phyloP scores from a whole-genome alignment of 495 filamentous ascomycete genomes.

The Hypomontagnella monticulosa region DNA sequence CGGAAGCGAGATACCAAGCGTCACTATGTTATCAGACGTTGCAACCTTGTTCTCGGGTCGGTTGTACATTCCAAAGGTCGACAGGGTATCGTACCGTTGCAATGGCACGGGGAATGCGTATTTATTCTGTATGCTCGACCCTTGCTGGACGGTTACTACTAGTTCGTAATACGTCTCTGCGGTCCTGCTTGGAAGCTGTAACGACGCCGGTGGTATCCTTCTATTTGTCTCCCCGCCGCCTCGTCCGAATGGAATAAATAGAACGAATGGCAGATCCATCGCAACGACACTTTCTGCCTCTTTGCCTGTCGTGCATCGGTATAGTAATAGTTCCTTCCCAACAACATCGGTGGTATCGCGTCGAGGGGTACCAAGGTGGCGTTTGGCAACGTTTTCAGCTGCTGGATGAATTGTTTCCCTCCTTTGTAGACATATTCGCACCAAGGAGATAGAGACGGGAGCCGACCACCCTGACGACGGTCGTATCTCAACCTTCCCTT shows the following conservation, averaged over 20 bases:
- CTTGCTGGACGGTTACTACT: conserved; percentile 94
- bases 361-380: conserved; percentile 88
- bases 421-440: conserved; percentile 91
- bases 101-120: conserved; percentile 92
- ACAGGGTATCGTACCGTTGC: conserved; percentile 91
- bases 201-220: conserved; percentile 89
- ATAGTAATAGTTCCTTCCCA: conserved; percentile 93
- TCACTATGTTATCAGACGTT: conserved; percentile 90
- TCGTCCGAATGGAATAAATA: conserved; percentile 95
- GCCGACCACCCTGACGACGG: conserved; percentile 83
- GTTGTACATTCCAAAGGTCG: conserved; percentile 99
- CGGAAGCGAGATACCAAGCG: conserved; percentile 87
- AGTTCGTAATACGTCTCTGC: conserved; percentile 98
- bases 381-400: conserved; percentile 92
- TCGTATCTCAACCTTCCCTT: conserved; percentile 97
- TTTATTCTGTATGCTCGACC: conserved; percentile 83
- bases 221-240: conserved; percentile 87
- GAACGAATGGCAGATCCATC: conserved; percentile 98
- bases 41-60: conserved; percentile 86
- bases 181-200: conserved; percentile 89
- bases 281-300: conserved; percentile 87
- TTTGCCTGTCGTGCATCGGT: conserved; percentile 81
- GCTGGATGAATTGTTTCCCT: conserved; percentile 96
- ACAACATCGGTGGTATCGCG: conserved; percentile 93
- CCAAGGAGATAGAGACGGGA: conserved; percentile 89